A percentile compares a stretch with the other conserved stretches of the same genome.
phyloP scores from a whole-genome alignment of 352 stramenopile species.

The Pythium pyrilobum region DNA sequence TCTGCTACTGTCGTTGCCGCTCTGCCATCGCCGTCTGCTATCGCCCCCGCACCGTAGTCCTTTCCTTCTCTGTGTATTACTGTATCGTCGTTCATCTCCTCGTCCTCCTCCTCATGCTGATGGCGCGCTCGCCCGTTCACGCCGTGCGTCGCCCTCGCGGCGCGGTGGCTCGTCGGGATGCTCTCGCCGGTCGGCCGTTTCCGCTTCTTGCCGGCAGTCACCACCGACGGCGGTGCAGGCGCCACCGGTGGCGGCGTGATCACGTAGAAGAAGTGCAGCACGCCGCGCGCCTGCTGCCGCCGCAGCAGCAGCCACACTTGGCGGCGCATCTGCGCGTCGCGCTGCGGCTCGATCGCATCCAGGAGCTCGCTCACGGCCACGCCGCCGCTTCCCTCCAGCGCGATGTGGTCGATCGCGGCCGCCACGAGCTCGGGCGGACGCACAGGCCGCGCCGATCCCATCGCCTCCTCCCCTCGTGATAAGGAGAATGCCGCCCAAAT shows the following conservation, averaged over 20 bases:
- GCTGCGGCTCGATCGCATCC: constrained; percentile 29
- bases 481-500: not conserved
- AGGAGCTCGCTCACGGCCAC: constrained; percentile 37
- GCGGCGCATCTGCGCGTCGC: constrained; percentile 36
- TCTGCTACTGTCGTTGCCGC: not conserved
- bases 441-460: constrained; percentile 1
- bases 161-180: too few species aligned
- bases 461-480: not conserved
- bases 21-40: not conserved
- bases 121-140: too few species aligned
- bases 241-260: not conserved
- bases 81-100: not conserved
- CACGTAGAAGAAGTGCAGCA: constrained; percentile 52
- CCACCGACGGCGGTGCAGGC: not conserved
- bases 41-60: not conserved
- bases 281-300: constrained; percentile 31
- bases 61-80: constrained; percentile 1
- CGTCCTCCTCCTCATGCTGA: too few species aligned
- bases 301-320: constrained; percentile 54
- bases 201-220: constrained; percentile 38
- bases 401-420: constrained; percentile 55
- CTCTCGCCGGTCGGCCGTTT: constrained; percentile 28
- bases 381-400: constrained; percentile 46
- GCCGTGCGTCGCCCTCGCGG: too few species aligned
- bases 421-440: constrained; percentile 45